Evolutionary conservation across 257 asterid species (phyloP), one percentile per base, ranked within the genome.

Genomic region (Coffea canephora): DNA sequence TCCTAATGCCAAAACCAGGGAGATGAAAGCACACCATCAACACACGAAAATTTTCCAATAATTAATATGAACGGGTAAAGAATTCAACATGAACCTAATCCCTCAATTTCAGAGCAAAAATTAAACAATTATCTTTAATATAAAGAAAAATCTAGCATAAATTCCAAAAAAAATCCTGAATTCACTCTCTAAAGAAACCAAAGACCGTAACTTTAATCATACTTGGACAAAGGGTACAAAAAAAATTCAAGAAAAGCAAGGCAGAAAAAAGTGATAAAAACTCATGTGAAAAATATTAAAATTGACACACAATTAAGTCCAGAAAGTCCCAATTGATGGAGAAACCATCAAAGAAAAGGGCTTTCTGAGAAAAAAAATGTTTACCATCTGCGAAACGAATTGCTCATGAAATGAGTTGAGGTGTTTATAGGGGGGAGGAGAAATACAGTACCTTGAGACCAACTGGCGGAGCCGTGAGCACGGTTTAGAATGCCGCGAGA

Each of bases 381-480:
- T 9, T 43, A 39, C 45, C 45, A 15, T 43, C 31, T 45, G 31
- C n/a, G 50, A 71, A 25, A 52, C 15, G 70, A 70, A 27, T 14
- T 43, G 3, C 0, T 21, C 27, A 64, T 34, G 23, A 8, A 57
- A 41, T 36, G 27, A 43, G 31, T 6, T 39, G 68, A 62, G 25
- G 57, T 12, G 57, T 13, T 50, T 50, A 11, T 50, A 1, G 27
- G 7, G 8, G 8, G 18, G 18, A 18, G 23, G 8, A 23, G 15
- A 14, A 39, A 67, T 4, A 18, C 4, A 11, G 46, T 36, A 86
- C 88, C 90, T 77, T 93, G 92, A 70, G 85, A 85, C 84, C 86
- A 84, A 73, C 90, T 91, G 10, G 94, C 99, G 78, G 98, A 95
- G 80, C 99, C 99, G 85, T 93, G 98, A 78, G 98, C 94, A 79